Conservation (phyloP, 805 yeast genomes). For the Cyberlindnera sargentensis region DNA sequence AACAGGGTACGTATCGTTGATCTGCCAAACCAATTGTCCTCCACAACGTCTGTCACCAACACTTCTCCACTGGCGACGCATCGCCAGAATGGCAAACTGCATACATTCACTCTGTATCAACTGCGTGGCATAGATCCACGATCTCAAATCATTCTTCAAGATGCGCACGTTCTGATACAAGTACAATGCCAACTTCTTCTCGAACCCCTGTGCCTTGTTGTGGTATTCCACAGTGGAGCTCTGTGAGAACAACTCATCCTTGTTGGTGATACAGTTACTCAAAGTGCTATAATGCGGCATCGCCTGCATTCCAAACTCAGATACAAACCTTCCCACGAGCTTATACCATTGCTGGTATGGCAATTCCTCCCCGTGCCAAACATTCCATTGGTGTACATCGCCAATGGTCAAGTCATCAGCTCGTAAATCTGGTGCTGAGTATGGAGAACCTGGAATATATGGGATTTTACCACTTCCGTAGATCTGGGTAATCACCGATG, state of each 20-base stretch:
- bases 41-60: conserved; percentile 30
- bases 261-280: conserved; percentile 30
- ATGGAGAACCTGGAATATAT: conserved; percentile 41
- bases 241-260: conserved; percentile 36
- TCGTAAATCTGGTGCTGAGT: conserved; percentile 34
- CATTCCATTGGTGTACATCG: conserved; percentile 50
- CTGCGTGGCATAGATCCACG: conserved; percentile 47
- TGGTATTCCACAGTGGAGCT: conserved; percentile 38
- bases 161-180: conserved; percentile 39
- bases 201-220: conserved; percentile 43
- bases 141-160: conserved; percentile 27
- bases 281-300: conserved; percentile 34
- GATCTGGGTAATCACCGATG: conserved; percentile 41
- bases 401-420: conserved; percentile 36
- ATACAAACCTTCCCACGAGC: conserved; percentile 41
- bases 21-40: conserved; percentile 48
- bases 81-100: conserved; percentile 37
- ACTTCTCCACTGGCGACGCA: conserved; percentile 41
- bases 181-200: conserved; percentile 38
- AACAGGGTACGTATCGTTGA: conserved; percentile 48
- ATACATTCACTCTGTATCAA: conserved; percentile 46
- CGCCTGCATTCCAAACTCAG: conserved; percentile 50
- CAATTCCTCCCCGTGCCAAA: conserved; percentile 48
- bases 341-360: conserved; percentile 42
- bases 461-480: conserved; percentile 36